A percentile compares a stretch with the other conserved stretches of the same genome.
Evolutionary conservation across 495 filamentous ascomycete genomes (phyloP).

Genomic region (Daldinia childiae): DNA sequence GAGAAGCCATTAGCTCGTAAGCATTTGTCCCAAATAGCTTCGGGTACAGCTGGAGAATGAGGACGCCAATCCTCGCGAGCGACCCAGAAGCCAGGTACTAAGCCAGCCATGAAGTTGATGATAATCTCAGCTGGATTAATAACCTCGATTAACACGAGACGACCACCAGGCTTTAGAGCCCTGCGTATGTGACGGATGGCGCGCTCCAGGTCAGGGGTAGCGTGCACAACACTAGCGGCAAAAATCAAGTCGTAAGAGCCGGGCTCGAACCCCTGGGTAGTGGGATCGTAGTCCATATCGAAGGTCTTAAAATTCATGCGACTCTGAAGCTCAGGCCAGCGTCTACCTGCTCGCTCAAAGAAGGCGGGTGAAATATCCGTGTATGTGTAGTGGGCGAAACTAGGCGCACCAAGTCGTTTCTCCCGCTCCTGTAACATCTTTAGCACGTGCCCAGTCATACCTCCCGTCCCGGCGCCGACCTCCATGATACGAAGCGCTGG

Average conservation of each 20-base stretch:
- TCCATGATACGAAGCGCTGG: conserved; percentile 47
- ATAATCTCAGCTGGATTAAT: conserved; percentile 43
- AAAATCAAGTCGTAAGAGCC: conserved; percentile 59
- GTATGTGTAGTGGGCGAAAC: conserved; percentile 52
- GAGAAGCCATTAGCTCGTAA: conserved; percentile 14
- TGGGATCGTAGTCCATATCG: conserved; percentile 51
- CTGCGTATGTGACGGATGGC: conserved; percentile 51
- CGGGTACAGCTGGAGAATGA: conserved; percentile 12
- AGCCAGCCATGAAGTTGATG: conserved; percentile 46
- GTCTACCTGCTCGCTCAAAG: conserved; percentile 41
- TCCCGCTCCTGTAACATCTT: conserved; percentile 27
- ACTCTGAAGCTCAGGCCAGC: conserved; percentile 17
- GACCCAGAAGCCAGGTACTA: conserved; percentile 60
- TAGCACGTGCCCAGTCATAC: conserved; percentile 29
- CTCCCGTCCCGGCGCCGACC: conserved; percentile 56
- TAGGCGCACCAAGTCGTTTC: conserved; percentile 12
- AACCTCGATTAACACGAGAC: conserved; percentile 54
- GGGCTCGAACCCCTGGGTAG: conserved; percentile 53
- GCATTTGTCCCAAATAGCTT: conserved; percentile 12
- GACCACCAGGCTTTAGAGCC: conserved; percentile 61
- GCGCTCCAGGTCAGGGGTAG: conserved; percentile 48
- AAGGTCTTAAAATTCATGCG: conserved; percentile 49
- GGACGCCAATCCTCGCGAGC: conserved; percentile 40
- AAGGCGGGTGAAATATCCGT: conserved; percentile 56
- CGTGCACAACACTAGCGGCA: conserved; percentile 54